phyloP scores from a whole-genome alignment of 148 eudicot genomes.

The Silene latifolia region DNA sequence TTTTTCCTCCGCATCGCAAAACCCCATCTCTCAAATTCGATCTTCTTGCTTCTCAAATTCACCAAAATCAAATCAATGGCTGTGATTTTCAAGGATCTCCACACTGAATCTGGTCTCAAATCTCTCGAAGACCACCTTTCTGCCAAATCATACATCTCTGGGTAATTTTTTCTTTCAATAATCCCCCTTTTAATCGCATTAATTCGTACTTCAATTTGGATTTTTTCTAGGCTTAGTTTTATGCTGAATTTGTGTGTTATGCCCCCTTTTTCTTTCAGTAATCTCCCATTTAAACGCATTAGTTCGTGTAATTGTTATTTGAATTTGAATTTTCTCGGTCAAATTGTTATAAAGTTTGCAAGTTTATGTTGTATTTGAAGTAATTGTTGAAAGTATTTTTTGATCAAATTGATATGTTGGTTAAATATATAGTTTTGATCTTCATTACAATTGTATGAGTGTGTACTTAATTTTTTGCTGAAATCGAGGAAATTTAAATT shows the following conservation, averaged over 20 bases:
- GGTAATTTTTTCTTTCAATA: neutral
- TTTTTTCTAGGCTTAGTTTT: neutral
- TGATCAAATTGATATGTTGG: neutral
- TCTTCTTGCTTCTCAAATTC: neutral
- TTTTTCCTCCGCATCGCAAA: neutral
- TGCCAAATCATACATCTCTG: conserved; percentile 7
- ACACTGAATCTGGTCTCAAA: conserved; percentile 13
- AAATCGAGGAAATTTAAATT: too few species aligned
- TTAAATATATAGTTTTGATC: neutral
- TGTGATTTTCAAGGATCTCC: conserved; percentile 13
- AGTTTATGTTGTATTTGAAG: neutral
- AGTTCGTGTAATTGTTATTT: neutral
- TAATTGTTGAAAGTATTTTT: neutral
- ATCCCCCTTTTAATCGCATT: neutral
- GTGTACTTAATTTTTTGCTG: too few species aligned
- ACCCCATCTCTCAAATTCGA: neutral
- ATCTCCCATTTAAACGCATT: too few species aligned
- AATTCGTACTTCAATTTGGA: neutral
- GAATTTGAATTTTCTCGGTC: neutral
- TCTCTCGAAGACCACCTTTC: conserved; percentile 6
- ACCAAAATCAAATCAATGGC: neutral
- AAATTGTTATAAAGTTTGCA: neutral
- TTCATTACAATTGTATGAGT: too few species aligned
- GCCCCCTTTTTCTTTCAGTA: neutral
- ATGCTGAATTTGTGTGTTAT: neutral